Percentiles rank a stretch among this genome's conserved stretches.
These are phyloP conservation scores for Herpetomonas samuelpessoai DNA, from an alignment of 208 protist genomes.

Conservation along the genomic window DNA sequence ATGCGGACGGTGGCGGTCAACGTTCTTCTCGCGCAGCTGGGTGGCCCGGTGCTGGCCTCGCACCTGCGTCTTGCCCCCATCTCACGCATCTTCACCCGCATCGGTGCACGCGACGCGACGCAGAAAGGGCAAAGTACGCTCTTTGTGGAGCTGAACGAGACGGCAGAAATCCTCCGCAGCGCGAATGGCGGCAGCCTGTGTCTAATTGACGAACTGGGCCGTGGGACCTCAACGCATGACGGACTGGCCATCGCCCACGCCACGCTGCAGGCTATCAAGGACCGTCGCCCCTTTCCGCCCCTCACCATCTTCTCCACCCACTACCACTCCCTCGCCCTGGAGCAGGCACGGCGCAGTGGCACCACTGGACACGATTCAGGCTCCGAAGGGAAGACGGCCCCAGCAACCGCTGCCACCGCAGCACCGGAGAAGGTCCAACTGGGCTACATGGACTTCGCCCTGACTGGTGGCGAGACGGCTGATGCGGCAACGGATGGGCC, in stretches of 20 bases:
- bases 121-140: constrained; percentile 97
- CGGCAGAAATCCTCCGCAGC: constrained; percentile 82
- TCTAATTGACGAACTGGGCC: constrained; percentile 98
- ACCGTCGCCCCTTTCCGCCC: constrained; percentile 29
- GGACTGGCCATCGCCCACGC: constrained; percentile 97
- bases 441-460: constrained; percentile 86
- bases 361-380: background rate
- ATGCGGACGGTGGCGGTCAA: constrained; percentile 94
- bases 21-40: constrained; percentile 96
- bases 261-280: constrained; percentile 80
- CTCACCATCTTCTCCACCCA: constrained; percentile 97
- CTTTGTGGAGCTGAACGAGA: constrained; percentile 96
- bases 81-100: constrained; percentile 97
- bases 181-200: constrained; percentile 94
- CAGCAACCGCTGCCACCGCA: too few relatives aligned
- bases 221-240: constrained; percentile 98
- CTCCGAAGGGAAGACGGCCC: too few relatives aligned
- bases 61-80: constrained; percentile 72
- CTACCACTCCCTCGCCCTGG: constrained; percentile 95
- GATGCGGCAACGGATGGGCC: background rate
- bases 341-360: constrained; percentile 31
- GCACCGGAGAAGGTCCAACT: constrained; percentile 49
- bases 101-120: constrained; percentile 96
- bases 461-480: constrained; percentile 11
- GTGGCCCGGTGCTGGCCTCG: constrained; percentile 92